These are phyloP conservation scores for Mycena olivaceomarginata DNA, from an alignment of 768 basidiomycete species.

Conservation along the genomic window DNA sequence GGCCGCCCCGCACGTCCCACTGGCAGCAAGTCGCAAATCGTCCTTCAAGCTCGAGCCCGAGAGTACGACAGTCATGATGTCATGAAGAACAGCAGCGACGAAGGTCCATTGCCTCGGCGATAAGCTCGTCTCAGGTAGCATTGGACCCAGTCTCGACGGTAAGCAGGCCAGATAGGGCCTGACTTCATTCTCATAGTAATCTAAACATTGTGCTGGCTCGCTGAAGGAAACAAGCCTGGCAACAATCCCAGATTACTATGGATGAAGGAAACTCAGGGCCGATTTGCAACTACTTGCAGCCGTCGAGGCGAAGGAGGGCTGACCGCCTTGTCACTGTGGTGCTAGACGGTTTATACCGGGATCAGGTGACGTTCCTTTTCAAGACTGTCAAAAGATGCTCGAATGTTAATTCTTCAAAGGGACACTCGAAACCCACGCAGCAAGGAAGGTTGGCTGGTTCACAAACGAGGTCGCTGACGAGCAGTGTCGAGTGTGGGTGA, in stretches of 20 bases:
- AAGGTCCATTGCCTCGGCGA: not conserved
- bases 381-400: not conserved
- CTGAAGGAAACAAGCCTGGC: not conserved
- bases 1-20: no score
- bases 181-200: slow-evolving; percentile 36
- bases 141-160: not conserved
- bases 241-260: slow-evolving; percentile 1
- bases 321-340: not conserved
- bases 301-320: not conserved
- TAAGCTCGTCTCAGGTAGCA: not conserved
- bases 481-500: not conserved
- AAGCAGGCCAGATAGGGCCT: slow-evolving; percentile 11
- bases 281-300: not conserved
- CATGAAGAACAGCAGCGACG: not conserved
- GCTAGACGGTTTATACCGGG: not conserved
- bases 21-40: no score
- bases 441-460: not conserved
- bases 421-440: no score
- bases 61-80: not conserved
- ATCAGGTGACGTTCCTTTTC: not conserved
- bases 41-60: no score
- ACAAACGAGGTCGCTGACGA: not conserved
- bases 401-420: not conserved
- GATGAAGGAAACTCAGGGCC: not conserved
- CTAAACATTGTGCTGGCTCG: slow-evolving; percentile 21